Conservation (phyloP, 306 rosid species). For the Prunus dulcis region DNA sequence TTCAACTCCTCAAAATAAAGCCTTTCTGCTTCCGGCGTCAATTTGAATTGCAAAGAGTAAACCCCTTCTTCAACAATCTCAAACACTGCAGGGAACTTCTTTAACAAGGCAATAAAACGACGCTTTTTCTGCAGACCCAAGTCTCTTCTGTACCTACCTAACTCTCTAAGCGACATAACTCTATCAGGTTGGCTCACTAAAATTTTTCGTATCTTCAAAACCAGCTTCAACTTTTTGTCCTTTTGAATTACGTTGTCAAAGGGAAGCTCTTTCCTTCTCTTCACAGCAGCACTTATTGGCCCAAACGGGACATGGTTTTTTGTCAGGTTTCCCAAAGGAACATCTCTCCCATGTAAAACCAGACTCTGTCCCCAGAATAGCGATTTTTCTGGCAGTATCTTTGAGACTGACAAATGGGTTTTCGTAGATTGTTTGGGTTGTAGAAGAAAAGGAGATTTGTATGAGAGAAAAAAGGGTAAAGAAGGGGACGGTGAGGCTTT, state of each 20-base stretch:
- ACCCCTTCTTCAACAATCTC: slow-evolving; percentile 74
- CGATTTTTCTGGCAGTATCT: slow-evolving; percentile 36
- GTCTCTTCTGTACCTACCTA: slow-evolving; percentile 71
- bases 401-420: slow-evolving; percentile 29
- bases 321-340: slow-evolving; percentile 16
- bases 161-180: slow-evolving; percentile 64
- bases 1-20: slow-evolving; percentile 72
- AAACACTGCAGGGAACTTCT: slow-evolving; percentile 76
- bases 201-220: slow-evolving; percentile 66
- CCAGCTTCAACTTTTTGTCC: slow-evolving; percentile 80
- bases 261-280: slow-evolving; percentile 77
- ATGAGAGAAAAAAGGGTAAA: slow-evolving; percentile 53
- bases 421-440: slow-evolving; percentile 31
- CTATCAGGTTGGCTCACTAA: slow-evolving; percentile 63
- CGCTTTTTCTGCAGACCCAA: slow-evolving; percentile 63
- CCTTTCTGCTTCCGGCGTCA: slow-evolving; percentile 74
- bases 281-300: slow-evolving; percentile 67
- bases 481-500: slow-evolving; percentile 39
- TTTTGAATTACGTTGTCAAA: slow-evolving; percentile 82
- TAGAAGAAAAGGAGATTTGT: slow-evolving; percentile 27
- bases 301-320: slow-evolving; percentile 23
- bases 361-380: slow-evolving; percentile 47
- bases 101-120: slow-evolving; percentile 62
- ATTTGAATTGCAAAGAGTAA: slow-evolving; percentile 56
- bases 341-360: slow-evolving; percentile 31